Evolutionary conservation across 2,329 filamentous ascomycete species (phyloP), one percentile per base, ranked within the genome.

Genomic region (Penicillium aurantiogriseum): DNA sequence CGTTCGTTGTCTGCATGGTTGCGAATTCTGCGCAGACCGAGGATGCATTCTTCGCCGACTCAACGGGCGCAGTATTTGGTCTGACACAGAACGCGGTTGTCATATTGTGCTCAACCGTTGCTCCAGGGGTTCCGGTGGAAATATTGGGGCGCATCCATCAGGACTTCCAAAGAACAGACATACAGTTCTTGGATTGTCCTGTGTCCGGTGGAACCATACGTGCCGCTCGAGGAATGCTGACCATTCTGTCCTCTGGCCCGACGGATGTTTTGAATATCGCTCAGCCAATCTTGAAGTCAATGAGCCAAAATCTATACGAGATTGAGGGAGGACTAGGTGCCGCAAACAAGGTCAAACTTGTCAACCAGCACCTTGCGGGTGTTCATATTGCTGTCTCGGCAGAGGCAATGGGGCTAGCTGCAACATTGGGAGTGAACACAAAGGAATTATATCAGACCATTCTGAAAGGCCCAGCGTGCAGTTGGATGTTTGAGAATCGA

Each of bases 401-500:
- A 13, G 84, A 86, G 68, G 81, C 81, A 0, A 83, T 85, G 76
- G 81, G 81, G 0, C 78, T 86, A 50, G 83, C 80, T 2, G 80
- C 80, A 3, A 76, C 77, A 10, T 74, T 84, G 4, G 82, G 82
- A 0, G 64, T 85, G 27, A 80, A 85, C 56, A 79, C 81, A 0
- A 53, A 51, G 21, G 27, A 57, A 25, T 51, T 57, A 2, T 64
- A 58, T 54, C 55, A 66, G 9, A n/a, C 17, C 1, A 21, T 66
- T 23, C 27, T 48, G 15, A 58, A 65, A 9, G 70, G 72, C 25
- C 68, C 72, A 39, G 76, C 68, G 17, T 72, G 74, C 35, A 80
- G 79, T 63, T 84, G 80, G 77, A 83, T 85, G 74, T 85, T 84
- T 72, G 80, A 81, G 64, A 81, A 84, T 63, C 73, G 82, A n/a